Evolutionary conservation across 2,329 filamentous ascomycete genomes (phyloP).

Genomic region (Fragosphaeria purpurea): DNA sequence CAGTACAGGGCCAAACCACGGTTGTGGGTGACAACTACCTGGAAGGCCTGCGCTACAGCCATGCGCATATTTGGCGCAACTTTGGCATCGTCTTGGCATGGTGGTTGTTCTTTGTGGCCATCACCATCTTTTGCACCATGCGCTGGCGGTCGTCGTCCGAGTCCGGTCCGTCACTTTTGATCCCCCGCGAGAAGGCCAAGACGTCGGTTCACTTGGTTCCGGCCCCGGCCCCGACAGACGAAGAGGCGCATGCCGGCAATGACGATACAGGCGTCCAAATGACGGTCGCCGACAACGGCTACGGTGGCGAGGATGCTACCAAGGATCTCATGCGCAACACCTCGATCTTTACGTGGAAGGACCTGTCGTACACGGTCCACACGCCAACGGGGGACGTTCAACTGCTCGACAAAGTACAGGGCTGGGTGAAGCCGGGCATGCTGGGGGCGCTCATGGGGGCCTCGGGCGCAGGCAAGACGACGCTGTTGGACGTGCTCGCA

Average conservation of each 20-base stretch:
- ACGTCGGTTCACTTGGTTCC: not conserved
- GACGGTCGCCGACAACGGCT: no score
- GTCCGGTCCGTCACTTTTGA: constrained; percentile 8
- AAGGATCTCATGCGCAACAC: constrained; percentile 46
- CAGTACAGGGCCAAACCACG: constrained; percentile 32
- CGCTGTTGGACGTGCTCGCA: constrained; percentile 71
- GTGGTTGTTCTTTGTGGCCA: constrained; percentile 59
- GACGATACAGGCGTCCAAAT: not conserved
- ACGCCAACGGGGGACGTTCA: constrained; percentile 50
- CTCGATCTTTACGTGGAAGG: constrained; percentile 64
- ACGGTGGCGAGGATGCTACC: no score
- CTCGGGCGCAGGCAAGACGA: constrained; percentile 77
- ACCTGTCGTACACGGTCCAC: constrained; percentile 60
- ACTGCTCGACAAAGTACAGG: constrained; percentile 70
- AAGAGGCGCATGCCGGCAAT: not conserved
- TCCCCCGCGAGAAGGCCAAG: constrained; percentile 11
- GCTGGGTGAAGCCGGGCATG: constrained; percentile 74
- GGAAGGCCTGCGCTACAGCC: constrained; percentile 39
- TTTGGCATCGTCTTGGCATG: constrained; percentile 71
- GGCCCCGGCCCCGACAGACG: not conserved
- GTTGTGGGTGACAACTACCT: constrained; percentile 40
- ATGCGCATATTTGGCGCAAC: constrained; percentile 60
- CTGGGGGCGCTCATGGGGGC: constrained; percentile 73
- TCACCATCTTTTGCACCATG: constrained; percentile 39
- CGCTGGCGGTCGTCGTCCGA: constrained; percentile 6